Conservation (phyloP, 139 green algal species). For the Coelastrella sp. region DNA sequence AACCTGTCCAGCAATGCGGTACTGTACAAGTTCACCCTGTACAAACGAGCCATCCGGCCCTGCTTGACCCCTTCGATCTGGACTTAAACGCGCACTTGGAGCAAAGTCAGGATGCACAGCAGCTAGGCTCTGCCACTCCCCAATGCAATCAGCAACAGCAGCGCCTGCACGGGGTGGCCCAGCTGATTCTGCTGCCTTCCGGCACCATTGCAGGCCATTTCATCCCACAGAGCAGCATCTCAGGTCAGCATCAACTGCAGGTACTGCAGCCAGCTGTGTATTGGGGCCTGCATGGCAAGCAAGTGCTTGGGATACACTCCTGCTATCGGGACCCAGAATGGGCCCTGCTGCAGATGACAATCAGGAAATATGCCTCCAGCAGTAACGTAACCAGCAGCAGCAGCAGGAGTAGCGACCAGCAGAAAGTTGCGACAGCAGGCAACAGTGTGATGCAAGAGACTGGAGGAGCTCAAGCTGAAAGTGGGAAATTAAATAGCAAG, state of each 20-base stretch:
- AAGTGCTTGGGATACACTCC: constrained; percentile 39
- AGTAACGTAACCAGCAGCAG: constrained; percentile 22
- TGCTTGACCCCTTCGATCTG: too few species aligned
- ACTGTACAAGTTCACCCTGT: too few species aligned
- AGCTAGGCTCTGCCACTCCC: neutral
- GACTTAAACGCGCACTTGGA: too few species aligned
- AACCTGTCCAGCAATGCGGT: neutral
- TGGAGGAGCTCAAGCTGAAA: neutral
- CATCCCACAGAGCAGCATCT: neutral
- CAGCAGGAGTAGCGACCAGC: neutral
- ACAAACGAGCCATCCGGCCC: too few species aligned
- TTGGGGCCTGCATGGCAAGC: constrained; percentile 10
- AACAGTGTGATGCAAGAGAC: neutral
- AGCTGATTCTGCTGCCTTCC: constrained; percentile 23
- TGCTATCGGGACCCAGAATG: constrained; percentile 48
- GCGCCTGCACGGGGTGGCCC: constrained; percentile 13
- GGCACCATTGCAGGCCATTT: constrained; percentile 29
- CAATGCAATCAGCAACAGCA: neutral
- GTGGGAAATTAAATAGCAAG: neutral
- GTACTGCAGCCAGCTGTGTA: neutral
- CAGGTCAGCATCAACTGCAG: constrained; percentile 23
- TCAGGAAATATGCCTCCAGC: constrained; percentile 6
- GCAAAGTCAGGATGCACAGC: neutral
- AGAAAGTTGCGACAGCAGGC: neutral
- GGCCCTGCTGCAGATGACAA: constrained; percentile 26